Percentiles rank a stretch among this genome's conserved stretches.
These are phyloP conservation scores for Vigna nakashimae DNA, from an alignment of 306 rosid genomes.

Conservation along the genomic window DNA sequence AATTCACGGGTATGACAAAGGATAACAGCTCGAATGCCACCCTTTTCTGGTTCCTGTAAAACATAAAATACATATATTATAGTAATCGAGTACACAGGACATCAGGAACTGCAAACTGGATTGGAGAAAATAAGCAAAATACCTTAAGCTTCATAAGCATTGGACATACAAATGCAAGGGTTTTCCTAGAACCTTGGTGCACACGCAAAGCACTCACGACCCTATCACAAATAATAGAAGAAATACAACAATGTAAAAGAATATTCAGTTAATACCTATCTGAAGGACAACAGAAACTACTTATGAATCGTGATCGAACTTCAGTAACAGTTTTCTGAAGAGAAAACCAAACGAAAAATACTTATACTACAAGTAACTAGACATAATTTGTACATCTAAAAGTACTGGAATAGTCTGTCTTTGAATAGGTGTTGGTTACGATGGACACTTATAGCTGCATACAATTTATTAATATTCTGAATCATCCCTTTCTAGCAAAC, in stretches of 20 bases:
- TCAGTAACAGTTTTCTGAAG: neutral
- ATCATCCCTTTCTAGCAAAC: neutral
- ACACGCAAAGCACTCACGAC: slow-evolving; percentile 94
- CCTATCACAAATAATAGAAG: slow-evolving; percentile 51
- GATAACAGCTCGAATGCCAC: slow-evolving; percentile 81
- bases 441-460: slow-evolving; percentile 67
- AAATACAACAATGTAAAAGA: neutral
- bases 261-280: slow-evolving; percentile 5
- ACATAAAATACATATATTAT: slow-evolving; percentile 43
- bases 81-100: slow-evolving; percentile 1
- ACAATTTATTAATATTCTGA: slow-evolving; percentile 45
- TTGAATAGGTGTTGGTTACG: slow-evolving; percentile 93
- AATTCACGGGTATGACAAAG: slow-evolving; percentile 89
- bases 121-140: slow-evolving; percentile 37
- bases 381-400: slow-evolving; percentile 66
- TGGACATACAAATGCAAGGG: slow-evolving; percentile 89
- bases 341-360: neutral
- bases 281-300: neutral
- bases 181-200: slow-evolving; percentile 99
- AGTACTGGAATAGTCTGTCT: slow-evolving; percentile 97
- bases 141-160: slow-evolving; percentile 95
- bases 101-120: slow-evolving; percentile 23
- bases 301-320: slow-evolving; percentile 24
- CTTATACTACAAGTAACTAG: no score
- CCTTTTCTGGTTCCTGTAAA: slow-evolving; percentile 62